A percentile compares a stretch with the other conserved stretches of the same genome.
These are phyloP conservation scores for Cytospora chrysosperma DNA, from an alignment of 2,329 filamentous ascomycete species.

Conservation along the genomic window DNA sequence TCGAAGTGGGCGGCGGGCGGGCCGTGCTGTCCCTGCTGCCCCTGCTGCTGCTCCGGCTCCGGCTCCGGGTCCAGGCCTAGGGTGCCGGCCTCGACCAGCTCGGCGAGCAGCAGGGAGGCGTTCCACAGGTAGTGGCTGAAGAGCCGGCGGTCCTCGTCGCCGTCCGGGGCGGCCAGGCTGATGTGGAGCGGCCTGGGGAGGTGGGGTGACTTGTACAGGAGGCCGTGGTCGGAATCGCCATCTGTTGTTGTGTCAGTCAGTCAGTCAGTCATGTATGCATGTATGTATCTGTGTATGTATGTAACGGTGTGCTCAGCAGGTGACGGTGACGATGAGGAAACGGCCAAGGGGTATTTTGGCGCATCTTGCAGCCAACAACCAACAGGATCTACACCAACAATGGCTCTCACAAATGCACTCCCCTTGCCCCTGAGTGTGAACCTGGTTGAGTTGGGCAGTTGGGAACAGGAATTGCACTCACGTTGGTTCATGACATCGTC, in stretches of 20 bases:
- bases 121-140: constrained; percentile 78
- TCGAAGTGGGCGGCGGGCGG: constrained; percentile 38
- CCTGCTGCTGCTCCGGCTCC: too few relatives aligned
- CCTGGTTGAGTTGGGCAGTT: neutral
- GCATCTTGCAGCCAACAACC: neutral
- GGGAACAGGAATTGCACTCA: neutral
- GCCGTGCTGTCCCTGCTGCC: neutral
- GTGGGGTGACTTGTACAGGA: constrained; percentile 58
- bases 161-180: constrained; percentile 47
- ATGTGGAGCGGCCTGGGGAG: constrained; percentile 46
- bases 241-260: constrained; percentile 32
- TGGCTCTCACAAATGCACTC: too few relatives aligned
- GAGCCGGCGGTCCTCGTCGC: constrained; percentile 55
- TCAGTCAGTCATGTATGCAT: too few relatives aligned
- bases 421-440: too few relatives aligned
- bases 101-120: constrained; percentile 54
- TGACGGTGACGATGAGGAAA: too few relatives aligned
- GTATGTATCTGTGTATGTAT: too few relatives aligned
- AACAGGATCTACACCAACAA: too few relatives aligned
- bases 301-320: too few relatives aligned
- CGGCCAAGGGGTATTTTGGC: too few relatives aligned
- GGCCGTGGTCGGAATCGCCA: constrained; percentile 57
- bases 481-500: constrained; percentile 64
- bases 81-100: constrained; percentile 53
- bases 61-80: constrained; percentile 30